phyloP scores from a whole-genome alignment of 2,329 filamentous ascomycete genomes.

The Fusarium irregulare region DNA sequence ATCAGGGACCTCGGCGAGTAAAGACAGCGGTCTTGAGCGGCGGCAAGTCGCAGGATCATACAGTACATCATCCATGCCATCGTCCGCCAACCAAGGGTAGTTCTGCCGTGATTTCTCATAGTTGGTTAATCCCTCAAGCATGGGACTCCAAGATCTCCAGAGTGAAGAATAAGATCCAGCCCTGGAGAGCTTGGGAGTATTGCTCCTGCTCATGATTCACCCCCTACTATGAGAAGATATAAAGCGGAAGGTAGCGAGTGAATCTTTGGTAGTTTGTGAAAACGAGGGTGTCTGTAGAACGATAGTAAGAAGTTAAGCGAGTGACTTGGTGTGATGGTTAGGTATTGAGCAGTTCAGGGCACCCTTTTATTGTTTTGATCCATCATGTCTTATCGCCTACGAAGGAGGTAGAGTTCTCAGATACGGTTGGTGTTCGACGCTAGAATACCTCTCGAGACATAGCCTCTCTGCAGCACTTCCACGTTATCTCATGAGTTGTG shows the following conservation, averaged over 20 bases:
- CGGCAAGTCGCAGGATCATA: not conserved
- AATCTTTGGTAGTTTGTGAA: accelerated
- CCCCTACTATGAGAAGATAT: not conserved
- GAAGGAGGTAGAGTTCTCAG: not conserved
- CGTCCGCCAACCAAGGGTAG: slow-evolving; percentile 45
- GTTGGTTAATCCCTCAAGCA: slow-evolving; percentile 33
- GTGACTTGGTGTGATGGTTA: not conserved
- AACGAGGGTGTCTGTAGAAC: not conserved
- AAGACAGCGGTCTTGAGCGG: slow-evolving; percentile 14
- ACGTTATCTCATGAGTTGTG: not conserved
- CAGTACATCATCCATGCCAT: not conserved
- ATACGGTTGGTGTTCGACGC: not conserved
- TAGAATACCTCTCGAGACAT: not conserved
- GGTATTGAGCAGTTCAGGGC: not conserved
- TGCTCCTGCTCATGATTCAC: slow-evolving; percentile 10
- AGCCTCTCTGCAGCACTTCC: not conserved
- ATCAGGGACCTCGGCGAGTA: slow-evolving; percentile 23
- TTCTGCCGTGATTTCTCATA: slow-evolving; percentile 48
- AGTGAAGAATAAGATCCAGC: slow-evolving; percentile 44
- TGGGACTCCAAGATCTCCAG: slow-evolving; percentile 47
- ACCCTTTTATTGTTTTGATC: not conserved
- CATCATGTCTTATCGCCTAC: not conserved
- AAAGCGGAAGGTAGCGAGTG: not conserved
- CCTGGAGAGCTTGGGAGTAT: slow-evolving; percentile 32
- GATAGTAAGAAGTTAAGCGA: not conserved